Percentiles rank a stretch among this genome's conserved stretches.
Evolutionary conservation across 2,329 filamentous ascomycete species (phyloP).

Genomic region (Fusarium clavum): DNA sequence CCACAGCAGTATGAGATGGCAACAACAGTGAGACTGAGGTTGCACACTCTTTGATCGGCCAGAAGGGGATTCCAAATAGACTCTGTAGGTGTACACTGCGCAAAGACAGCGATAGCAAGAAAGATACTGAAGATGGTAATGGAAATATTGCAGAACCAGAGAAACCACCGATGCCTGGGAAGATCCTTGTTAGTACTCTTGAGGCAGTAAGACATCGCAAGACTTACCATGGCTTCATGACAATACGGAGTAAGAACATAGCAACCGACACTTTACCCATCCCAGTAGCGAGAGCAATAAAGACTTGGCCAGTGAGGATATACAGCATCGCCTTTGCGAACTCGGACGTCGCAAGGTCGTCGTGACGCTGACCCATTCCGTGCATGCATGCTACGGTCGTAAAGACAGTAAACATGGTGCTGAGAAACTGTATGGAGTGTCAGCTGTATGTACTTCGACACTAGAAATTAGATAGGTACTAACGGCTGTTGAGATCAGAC

Average conservation of each 20-base stretch:
- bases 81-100: not conserved
- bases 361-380: not conserved
- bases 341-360: not conserved
- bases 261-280: conserved; percentile 2
- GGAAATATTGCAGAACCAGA: not conserved
- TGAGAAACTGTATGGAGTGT: not conserved
- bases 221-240: not conserved
- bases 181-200: fast-evolving
- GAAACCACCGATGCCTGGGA: not conserved
- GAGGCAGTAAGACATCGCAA: fast-evolving
- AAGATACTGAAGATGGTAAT: not conserved
- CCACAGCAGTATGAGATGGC: not conserved
- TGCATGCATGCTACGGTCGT: not conserved
- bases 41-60: not conserved
- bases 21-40: not conserved
- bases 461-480: not conserved
- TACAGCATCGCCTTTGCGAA: conserved; percentile 4
- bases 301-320: not conserved
- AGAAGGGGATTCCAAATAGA: conserved; percentile 1
- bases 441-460: not conserved
- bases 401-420: not conserved
- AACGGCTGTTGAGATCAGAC: not conserved
- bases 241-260: not conserved
- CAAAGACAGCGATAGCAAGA: not conserved
- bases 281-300: not conserved